Conservation (phyloP, 2,329 filamentous ascomycete species). For the Pseudogymnoascus sp. region DNA sequence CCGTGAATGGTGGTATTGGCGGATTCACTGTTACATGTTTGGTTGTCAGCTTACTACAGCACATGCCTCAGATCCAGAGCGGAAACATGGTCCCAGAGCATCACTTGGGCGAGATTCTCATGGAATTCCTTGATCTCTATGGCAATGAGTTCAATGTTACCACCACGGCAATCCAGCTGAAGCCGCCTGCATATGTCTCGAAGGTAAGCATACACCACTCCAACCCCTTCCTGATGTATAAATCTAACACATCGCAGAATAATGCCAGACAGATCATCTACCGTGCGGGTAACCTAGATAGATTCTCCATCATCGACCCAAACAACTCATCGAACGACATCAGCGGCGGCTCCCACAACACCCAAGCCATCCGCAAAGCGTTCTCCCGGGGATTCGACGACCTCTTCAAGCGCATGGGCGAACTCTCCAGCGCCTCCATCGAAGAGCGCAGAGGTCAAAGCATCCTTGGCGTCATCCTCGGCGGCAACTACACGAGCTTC, state of each 20-base stretch:
- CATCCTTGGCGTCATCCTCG: slow-evolving; percentile 65
- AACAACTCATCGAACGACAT: slow-evolving; percentile 84
- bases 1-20: slow-evolving; percentile 81
- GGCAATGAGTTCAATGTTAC: slow-evolving; percentile 71
- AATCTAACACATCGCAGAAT: slow-evolving; percentile 13
- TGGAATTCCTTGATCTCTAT: slow-evolving; percentile 86
- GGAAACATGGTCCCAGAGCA: slow-evolving; percentile 50
- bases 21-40: slow-evolving; percentile 93
- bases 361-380: slow-evolving; percentile 54
- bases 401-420: slow-evolving; percentile 51
- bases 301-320: slow-evolving; percentile 85
- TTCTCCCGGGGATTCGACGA: slow-evolving; percentile 59
- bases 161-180: slow-evolving; percentile 64
- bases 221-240: neutral
- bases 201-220: slow-evolving; percentile 51
- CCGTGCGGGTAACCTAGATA: slow-evolving; percentile 44
- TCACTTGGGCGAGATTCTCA: slow-evolving; percentile 71
- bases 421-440: slow-evolving; percentile 34
- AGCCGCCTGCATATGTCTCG: slow-evolving; percentile 64
- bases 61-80: slow-evolving; percentile 64
- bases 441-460: slow-evolving; percentile 24
- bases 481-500: slow-evolving; percentile 73
- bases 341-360: slow-evolving; percentile 72
- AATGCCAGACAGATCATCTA: slow-evolving; percentile 36
- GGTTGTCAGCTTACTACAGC: slow-evolving; percentile 79